Percentiles rank a stretch among this genome's conserved stretches.
Evolutionary conservation across 495 filamentous ascomycete species (phyloP).

Genomic region (Penicillium steckii): DNA sequence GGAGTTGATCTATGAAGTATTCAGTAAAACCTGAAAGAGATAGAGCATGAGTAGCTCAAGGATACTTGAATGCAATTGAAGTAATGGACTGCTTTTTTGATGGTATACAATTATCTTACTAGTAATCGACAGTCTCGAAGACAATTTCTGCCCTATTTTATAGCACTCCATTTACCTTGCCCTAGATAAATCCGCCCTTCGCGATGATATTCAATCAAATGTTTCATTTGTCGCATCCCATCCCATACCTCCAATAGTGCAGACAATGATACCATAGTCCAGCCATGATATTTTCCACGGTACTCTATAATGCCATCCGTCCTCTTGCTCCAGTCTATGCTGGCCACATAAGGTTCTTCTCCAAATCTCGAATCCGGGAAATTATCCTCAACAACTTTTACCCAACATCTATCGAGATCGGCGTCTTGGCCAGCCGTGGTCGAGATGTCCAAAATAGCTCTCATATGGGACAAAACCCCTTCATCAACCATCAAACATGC

Average conservation of each 20-base stretch:
- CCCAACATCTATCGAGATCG: conserved; percentile 17
- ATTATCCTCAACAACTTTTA: conserved; percentile 36
- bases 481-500: conserved; percentile 31
- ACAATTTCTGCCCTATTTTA: not conserved
- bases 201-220: conserved; percentile 25
- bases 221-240: conserved; percentile 25
- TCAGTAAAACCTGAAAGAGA: no score
- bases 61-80: no score
- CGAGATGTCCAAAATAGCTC: conserved; percentile 8
- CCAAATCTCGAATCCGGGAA: conserved; percentile 25
- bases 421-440: conserved; percentile 2
- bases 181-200: conserved; percentile 27
- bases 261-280: conserved; percentile 27
- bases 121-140: no score
- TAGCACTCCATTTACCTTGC: conserved; percentile 22
- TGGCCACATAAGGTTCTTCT: conserved; percentile 8
- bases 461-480: conserved; percentile 12
- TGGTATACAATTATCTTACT: no score
- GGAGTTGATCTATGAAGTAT: no score
- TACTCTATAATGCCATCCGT: not conserved
- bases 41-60: no score
- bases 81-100: no score
- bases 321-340: not conserved
- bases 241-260: conserved; percentile 32
- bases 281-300: conserved; percentile 22